Conservation (phyloP, 257 asterid species). For the Salvia miltiorrhiza region DNA sequence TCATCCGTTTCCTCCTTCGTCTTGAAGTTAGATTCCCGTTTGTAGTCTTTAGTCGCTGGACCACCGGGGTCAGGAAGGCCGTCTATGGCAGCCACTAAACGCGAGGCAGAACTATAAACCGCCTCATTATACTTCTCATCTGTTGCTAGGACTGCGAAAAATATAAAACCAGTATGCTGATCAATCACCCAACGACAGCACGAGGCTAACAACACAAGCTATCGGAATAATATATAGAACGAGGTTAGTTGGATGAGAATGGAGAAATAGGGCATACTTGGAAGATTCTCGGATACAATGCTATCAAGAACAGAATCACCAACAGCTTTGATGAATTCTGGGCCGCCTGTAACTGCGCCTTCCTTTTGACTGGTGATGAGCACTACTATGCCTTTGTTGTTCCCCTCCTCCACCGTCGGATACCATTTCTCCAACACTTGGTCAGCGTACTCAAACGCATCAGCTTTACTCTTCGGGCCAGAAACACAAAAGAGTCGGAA, state of each 20-base stretch:
- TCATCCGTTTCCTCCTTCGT: conserved; percentile 89
- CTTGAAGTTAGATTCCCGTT: conserved; percentile 93
- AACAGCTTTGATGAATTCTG: conserved; percentile 81
- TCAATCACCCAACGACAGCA: too few relatives aligned
- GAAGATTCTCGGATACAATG: conserved; percentile 90
- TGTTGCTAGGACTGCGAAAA: conserved; percentile 71
- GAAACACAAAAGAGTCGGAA: conserved; percentile 1
- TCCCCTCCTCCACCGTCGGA: conserved; percentile 81
- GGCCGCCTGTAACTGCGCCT: conserved; percentile 98
- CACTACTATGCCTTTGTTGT: conserved; percentile 86
- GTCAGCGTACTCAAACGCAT: conserved; percentile 97
- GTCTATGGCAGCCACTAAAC: conserved; percentile 83
- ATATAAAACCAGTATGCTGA: conserved; percentile 11
- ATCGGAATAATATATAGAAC: not conserved
- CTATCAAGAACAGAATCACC: conserved; percentile 93
- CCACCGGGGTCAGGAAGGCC: conserved; percentile 99
- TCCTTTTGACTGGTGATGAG: conserved; percentile 96
- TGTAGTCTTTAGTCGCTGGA: conserved; percentile 64
- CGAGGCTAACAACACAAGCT: not conserved
- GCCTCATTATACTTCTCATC: conserved; percentile 99
- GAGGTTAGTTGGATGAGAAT: too few relatives aligned
- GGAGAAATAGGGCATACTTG: conserved; percentile 41
- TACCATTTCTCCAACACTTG: conserved; percentile 90
- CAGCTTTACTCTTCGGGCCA: conserved; percentile 83
- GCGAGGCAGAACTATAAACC: conserved; percentile 59